These are phyloP conservation scores for Bruguiera gymnorhiza DNA, from an alignment of 345 rosid species.

Conservation along the genomic window DNA sequence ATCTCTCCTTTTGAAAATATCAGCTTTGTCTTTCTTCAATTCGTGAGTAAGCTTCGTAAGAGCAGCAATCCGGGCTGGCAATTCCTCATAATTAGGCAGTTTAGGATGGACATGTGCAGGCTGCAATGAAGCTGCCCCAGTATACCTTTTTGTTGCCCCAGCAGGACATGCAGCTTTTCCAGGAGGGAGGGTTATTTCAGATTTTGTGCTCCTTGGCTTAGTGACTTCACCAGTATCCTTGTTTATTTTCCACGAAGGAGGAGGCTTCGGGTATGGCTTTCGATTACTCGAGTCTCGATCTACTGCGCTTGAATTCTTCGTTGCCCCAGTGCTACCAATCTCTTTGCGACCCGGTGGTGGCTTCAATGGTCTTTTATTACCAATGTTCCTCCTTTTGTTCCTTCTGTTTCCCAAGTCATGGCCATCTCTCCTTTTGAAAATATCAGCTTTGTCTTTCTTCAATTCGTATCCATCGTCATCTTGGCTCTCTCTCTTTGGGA, in stretches of 20 bases:
- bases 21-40: too few relatives aligned
- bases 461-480: constrained; percentile 9
- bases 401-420: constrained; percentile 2
- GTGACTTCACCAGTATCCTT: constrained; percentile 7
- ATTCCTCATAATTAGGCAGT: constrained; percentile 52
- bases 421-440: constrained; percentile 14
- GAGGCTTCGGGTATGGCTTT: constrained; percentile 14
- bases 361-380: constrained; percentile 19
- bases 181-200: constrained; percentile 18
- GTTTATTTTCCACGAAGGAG: constrained; percentile 13
- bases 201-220: constrained; percentile 15
- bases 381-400: constrained; percentile 17
- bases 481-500: background rate
- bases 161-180: too few relatives aligned
- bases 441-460: constrained; percentile 19
- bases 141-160: too few relatives aligned
- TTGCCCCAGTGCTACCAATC: background rate
- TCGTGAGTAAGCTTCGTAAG: background rate
- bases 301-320: constrained; percentile 7
- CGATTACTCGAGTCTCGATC: constrained; percentile 7
- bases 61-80: constrained; percentile 46
- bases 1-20: constrained; percentile 13
- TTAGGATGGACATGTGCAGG: constrained; percentile 49
- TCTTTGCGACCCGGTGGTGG: constrained; percentile 16
- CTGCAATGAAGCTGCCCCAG: constrained; percentile 34